A percentile compares a stretch with the other conserved stretches of the same genome.
Evolutionary conservation across 2,329 filamentous ascomycete genomes (phyloP).

Genomic region (Metarhizium robertsii): DNA sequence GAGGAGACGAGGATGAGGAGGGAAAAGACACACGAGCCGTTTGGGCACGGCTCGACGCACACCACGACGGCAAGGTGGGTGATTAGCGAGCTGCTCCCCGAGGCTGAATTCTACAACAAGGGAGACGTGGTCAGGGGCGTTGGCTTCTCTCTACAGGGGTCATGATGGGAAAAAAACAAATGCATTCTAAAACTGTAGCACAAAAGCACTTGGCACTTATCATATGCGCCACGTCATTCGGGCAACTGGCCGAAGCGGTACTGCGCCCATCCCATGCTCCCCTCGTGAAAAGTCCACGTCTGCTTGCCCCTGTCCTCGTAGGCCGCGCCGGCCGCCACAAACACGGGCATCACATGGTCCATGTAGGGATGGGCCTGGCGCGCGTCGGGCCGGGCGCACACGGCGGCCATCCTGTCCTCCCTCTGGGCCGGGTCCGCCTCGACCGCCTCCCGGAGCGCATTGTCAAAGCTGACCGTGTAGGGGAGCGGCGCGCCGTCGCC

Average conservation of each 20-base stretch:
- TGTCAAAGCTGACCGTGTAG: constrained; percentile 55
- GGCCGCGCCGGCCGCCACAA: constrained; percentile 35
- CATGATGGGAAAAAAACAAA: too few species aligned
- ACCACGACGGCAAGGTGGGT: constrained; percentile 54
- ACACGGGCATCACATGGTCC: constrained; percentile 41
- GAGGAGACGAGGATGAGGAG: constrained; percentile 21
- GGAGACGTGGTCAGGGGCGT: constrained; percentile 40
- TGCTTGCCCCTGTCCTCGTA: constrained; percentile 31
- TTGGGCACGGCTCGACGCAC: constrained; percentile 47
- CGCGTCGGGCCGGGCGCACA: constrained; percentile 33
- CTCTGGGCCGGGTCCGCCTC: constrained; percentile 30
- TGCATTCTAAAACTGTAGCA: too few species aligned
- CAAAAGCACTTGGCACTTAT: not conserved
- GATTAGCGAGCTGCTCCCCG: constrained; percentile 38
- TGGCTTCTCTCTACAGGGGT: constrained; percentile 17
- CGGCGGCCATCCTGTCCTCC: constrained; percentile 28
- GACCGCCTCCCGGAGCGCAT: constrained; percentile 57
- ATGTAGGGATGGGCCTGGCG: constrained; percentile 38
- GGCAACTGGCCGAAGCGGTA: constrained; percentile 34
- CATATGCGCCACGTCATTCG: not conserved
- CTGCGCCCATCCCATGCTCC: constrained; percentile 36
- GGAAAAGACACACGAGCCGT: constrained; percentile 39
- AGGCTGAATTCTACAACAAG: constrained; percentile 39
- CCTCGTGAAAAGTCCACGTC: constrained; percentile 35
- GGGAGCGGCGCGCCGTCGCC: constrained; percentile 38